Conservation (phyloP, 2,329 filamentous ascomycete species). For the Phialophora verrucosa region DNA sequence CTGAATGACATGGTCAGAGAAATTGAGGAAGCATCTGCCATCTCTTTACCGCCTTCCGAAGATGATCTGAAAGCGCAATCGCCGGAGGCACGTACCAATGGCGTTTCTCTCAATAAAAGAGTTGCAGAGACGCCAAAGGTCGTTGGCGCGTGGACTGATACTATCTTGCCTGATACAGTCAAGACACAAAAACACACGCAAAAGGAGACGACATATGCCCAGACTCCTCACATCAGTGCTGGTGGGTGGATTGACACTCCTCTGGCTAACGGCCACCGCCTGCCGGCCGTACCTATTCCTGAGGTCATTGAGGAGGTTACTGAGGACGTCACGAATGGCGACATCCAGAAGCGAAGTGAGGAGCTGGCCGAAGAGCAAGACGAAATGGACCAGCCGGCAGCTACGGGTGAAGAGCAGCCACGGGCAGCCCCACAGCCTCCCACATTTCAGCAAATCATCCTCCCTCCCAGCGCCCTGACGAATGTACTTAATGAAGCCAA, state of each 20-base stretch:
- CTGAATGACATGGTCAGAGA: constrained; percentile 20
- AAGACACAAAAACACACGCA: constrained; percentile 32
- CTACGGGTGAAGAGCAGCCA: constrained; percentile 8
- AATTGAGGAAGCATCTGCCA: constrained; percentile 14
- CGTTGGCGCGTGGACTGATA: constrained; percentile 55
- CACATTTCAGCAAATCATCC: constrained; percentile 44
- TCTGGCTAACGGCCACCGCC: constrained; percentile 22
- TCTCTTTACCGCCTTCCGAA: constrained; percentile 2
- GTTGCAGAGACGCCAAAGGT: constrained; percentile 48
- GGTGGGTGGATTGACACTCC: constrained; percentile 41
- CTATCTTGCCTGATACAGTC: constrained; percentile 49
- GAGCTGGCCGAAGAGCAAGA: constrained; percentile 2
- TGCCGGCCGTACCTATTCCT: constrained; percentile 25
- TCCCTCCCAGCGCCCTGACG: constrained; percentile 52
- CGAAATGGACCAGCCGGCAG: background rate
- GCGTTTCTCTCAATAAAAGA: background rate
- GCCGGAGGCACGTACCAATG: constrained; percentile 4
- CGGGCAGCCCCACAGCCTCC: constrained; percentile 34
- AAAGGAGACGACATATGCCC: constrained; percentile 28
- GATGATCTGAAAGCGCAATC: constrained; percentile 11
- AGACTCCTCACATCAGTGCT: constrained; percentile 40
- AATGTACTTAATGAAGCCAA: constrained; percentile 50
- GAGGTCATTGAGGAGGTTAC: constrained; percentile 37
- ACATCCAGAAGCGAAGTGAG: constrained; percentile 4
- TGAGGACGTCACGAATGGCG: constrained; percentile 36